Evolutionary conservation across 805 yeast genomes (phyloP).

Genomic region (Cyberlindnera mycetangii): DNA sequence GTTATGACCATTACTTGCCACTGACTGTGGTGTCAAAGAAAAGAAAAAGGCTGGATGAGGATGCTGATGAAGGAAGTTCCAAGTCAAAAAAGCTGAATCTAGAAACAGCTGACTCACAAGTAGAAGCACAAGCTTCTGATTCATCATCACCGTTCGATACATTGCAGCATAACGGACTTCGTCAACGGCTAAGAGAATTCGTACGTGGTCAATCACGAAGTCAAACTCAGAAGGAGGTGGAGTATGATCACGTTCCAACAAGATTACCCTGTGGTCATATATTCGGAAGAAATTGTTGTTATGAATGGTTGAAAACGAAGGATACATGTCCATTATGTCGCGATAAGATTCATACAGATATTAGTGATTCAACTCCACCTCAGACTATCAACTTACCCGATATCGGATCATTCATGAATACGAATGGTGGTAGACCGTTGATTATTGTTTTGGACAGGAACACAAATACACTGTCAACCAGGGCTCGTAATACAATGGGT

Average conservation of each 20-base stretch:
- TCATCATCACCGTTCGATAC: conserved; percentile 2
- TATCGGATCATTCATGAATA: conserved; percentile 11
- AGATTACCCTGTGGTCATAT: conserved; percentile 81
- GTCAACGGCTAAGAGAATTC: conserved; percentile 2
- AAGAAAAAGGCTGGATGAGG: conserved; percentile 23
- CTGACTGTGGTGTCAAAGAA: no score
- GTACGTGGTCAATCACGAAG: neutral
- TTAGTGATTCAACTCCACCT: conserved; percentile 11
- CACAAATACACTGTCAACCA: conserved; percentile 18
- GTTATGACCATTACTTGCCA: conserved; percentile 49
- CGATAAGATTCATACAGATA: conserved; percentile 31
- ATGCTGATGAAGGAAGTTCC: conserved; percentile 6
- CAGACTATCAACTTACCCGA: conserved; percentile 25
- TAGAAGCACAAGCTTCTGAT: no score
- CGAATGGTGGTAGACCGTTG: conserved; percentile 18
- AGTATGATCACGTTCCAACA: conserved; percentile 63
- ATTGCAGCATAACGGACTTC: neutral
- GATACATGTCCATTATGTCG: conserved; percentile 80
- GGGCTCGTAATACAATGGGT: no score
- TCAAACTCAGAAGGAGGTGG: conserved; percentile 2
- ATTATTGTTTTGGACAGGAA: conserved; percentile 18
- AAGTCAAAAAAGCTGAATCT: neutral
- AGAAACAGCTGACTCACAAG: neutral
- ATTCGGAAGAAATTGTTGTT: conserved; percentile 83
- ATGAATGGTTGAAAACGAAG: conserved; percentile 66